Evolutionary conservation across 306 rosid genomes (phyloP).

Genomic region (Cicer arietinum): DNA sequence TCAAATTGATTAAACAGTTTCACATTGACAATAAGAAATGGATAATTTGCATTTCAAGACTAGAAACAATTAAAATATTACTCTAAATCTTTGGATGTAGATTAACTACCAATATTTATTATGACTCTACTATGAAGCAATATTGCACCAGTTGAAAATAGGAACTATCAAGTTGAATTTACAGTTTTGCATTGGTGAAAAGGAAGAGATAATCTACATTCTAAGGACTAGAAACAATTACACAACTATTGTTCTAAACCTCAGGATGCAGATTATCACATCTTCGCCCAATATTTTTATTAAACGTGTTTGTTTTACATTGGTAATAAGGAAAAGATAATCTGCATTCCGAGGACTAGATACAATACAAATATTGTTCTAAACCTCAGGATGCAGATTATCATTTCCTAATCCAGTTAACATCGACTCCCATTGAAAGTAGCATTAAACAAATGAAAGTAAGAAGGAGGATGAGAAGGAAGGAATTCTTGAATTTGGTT

Average conservation of each 20-base stretch:
- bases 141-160: background rate
- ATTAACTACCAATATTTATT: slow-evolving; percentile 40
- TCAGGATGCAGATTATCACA: slow-evolving; percentile 46
- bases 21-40: slow-evolving; percentile 22
- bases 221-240: slow-evolving; percentile 14
- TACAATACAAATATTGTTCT: slow-evolving; percentile 25
- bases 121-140: background rate
- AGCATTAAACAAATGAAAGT: slow-evolving; percentile 1
- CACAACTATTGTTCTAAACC: slow-evolving; percentile 50
- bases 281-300: slow-evolving; percentile 18
- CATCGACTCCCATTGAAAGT: background rate
- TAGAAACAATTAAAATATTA: slow-evolving; percentile 15
- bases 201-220: slow-evolving; percentile 41
- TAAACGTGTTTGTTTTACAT: background rate
- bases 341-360: slow-evolving; percentile 36
- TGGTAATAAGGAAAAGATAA: slow-evolving; percentile 34
- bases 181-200: slow-evolving; percentile 19
- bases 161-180: slow-evolving; percentile 7
- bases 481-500: slow-evolving; percentile 33
- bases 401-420: background rate
- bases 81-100: slow-evolving; percentile 55
- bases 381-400: slow-evolving; percentile 58
- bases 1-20: slow-evolving; percentile 37
- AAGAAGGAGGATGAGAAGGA: background rate
- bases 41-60: slow-evolving; percentile 37